Conservation (phyloP, 2,329 filamentous ascomycete genomes). For the Cladophialophora psammophila region DNA sequence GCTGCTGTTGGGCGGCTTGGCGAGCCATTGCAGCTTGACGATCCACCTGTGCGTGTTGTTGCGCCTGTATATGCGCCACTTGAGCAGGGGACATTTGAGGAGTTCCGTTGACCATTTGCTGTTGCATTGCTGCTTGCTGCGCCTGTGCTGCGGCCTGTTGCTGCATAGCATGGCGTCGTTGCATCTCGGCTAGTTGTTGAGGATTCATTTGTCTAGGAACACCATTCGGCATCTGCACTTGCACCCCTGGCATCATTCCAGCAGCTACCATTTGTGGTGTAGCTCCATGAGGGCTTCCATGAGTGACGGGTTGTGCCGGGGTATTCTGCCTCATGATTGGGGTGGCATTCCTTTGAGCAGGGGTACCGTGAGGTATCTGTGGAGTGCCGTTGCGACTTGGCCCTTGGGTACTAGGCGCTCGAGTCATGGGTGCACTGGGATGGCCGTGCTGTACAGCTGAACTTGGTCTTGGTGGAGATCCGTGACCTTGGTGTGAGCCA, state of each 20-base stretch:
- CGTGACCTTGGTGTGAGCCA: slow-evolving; percentile 54
- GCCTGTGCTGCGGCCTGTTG: slow-evolving; percentile 47
- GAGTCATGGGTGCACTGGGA: slow-evolving; percentile 55
- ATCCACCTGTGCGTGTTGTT: slow-evolving; percentile 42
- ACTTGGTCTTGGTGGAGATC: slow-evolving; percentile 55
- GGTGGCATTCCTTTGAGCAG: slow-evolving; percentile 56
- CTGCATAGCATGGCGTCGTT: slow-evolving; percentile 52
- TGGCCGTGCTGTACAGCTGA: slow-evolving; percentile 57
- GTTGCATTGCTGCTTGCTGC: slow-evolving; percentile 49
- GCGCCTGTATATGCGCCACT: slow-evolving; percentile 39
- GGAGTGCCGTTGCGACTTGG: slow-evolving; percentile 56
- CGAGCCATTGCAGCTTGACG: slow-evolving; percentile 42
- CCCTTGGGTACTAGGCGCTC: slow-evolving; percentile 55
- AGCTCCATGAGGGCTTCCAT: slow-evolving; percentile 54
- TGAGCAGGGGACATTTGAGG: slow-evolving; percentile 47
- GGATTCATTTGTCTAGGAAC: slow-evolving; percentile 48
- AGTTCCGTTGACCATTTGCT: slow-evolving; percentile 44
- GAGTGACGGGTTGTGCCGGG: slow-evolving; percentile 55
- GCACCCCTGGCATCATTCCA: slow-evolving; percentile 51
- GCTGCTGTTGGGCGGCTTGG: slow-evolving; percentile 43
- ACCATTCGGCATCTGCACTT: slow-evolving; percentile 50
- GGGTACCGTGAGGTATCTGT: slow-evolving; percentile 56
- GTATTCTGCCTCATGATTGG: slow-evolving; percentile 57
- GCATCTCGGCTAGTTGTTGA: slow-evolving; percentile 52
- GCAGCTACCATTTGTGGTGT: slow-evolving; percentile 55